Percentiles rank a stretch among this genome's conserved stretches.
These are phyloP conservation scores for Tolypocladium tundrense DNA, from an alignment of 2,329 filamentous ascomycete genomes.

Conservation along the genomic window DNA sequence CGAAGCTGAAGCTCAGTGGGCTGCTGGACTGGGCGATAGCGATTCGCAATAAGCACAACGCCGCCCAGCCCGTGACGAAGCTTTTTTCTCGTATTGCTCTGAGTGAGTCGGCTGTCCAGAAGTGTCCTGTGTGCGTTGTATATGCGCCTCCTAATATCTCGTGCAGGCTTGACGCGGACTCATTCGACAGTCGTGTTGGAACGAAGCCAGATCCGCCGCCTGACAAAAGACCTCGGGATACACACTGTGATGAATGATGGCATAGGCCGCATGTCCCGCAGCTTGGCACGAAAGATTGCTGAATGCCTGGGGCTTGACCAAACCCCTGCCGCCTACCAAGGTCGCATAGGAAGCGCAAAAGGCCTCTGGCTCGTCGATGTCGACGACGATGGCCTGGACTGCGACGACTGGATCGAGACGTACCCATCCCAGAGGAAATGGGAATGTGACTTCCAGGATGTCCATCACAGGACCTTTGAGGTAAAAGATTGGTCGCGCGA, in stretches of 20 bases:
- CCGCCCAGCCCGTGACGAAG: slow-evolving; percentile 38
- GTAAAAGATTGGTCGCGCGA: slow-evolving; percentile 33
- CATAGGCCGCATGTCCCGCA: slow-evolving; percentile 53
- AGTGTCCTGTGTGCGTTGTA: too few species aligned
- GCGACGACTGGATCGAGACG: slow-evolving; percentile 54
- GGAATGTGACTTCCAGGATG: slow-evolving; percentile 35
- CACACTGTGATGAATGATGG: slow-evolving; percentile 54
- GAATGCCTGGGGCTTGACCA: slow-evolving; percentile 36
- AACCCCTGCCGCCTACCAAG: slow-evolving; percentile 58
- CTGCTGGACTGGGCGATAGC: slow-evolving; percentile 44
- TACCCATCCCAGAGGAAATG: slow-evolving; percentile 62
- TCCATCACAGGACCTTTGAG: slow-evolving; percentile 53
- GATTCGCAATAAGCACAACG: slow-evolving; percentile 27
- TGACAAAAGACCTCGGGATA: slow-evolving; percentile 22
- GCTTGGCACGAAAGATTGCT: slow-evolving; percentile 43
- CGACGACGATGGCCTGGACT: slow-evolving; percentile 24
- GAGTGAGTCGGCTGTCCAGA: slow-evolving; percentile 23
- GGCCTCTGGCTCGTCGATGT: slow-evolving; percentile 62
- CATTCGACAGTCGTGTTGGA: slow-evolving; percentile 34
- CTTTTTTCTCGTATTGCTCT: slow-evolving; percentile 48
- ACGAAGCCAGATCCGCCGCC: slow-evolving; percentile 32
- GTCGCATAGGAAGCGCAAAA: slow-evolving; percentile 61
- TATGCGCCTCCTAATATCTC: background rate
- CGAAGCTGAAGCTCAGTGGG: slow-evolving; percentile 23
- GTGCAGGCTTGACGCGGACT: slow-evolving; percentile 40